Evolutionary conservation across 2,329 filamentous ascomycete genomes (phyloP).

Genomic region (Parastagonospora avenae): DNA sequence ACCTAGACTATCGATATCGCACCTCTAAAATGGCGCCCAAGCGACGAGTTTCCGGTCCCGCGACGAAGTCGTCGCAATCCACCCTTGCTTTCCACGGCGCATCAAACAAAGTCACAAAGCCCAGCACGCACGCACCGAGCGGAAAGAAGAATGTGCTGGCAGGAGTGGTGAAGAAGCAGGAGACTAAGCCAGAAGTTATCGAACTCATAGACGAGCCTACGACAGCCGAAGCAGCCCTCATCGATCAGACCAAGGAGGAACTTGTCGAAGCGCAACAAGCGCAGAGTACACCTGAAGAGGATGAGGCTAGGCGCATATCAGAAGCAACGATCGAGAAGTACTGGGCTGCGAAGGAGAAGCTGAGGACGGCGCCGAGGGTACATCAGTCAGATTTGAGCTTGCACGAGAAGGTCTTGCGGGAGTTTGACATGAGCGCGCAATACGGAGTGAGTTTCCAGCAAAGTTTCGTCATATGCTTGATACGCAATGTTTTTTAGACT

Average conservation of each 20-base stretch:
- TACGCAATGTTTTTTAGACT: background rate
- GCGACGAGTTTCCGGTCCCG: constrained; percentile 47
- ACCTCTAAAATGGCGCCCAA: constrained; percentile 51
- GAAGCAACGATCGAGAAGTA: constrained; percentile 75
- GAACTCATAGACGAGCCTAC: constrained; percentile 39
- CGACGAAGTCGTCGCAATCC: constrained; percentile 60
- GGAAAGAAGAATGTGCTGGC: constrained; percentile 48
- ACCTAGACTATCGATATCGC: background rate
- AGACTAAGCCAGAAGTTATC: constrained; percentile 28
- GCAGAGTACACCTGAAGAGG: constrained; percentile 50
- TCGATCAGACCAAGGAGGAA: constrained; percentile 46
- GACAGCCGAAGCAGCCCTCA: constrained; percentile 47
- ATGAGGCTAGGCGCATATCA: constrained; percentile 67
- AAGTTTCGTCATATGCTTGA: too few relatives aligned
- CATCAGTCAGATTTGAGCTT: constrained; percentile 76
- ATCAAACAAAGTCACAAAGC: constrained; percentile 64
- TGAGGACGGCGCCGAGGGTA: constrained; percentile 70
- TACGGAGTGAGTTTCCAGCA: constrained; percentile 72
- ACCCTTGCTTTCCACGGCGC: constrained; percentile 67
- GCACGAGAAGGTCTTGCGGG: constrained; percentile 84
- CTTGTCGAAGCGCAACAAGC: constrained; percentile 26
- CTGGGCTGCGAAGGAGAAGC: constrained; percentile 74
- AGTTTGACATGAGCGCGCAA: constrained; percentile 90
- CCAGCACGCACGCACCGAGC: constrained; percentile 44
- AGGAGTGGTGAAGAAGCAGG: constrained; percentile 35